Percentiles rank a stretch among this genome's conserved stretches.
Evolutionary conservation across 257 asterid genomes (phyloP).

Genomic region (Solanum chiquidenum): DNA sequence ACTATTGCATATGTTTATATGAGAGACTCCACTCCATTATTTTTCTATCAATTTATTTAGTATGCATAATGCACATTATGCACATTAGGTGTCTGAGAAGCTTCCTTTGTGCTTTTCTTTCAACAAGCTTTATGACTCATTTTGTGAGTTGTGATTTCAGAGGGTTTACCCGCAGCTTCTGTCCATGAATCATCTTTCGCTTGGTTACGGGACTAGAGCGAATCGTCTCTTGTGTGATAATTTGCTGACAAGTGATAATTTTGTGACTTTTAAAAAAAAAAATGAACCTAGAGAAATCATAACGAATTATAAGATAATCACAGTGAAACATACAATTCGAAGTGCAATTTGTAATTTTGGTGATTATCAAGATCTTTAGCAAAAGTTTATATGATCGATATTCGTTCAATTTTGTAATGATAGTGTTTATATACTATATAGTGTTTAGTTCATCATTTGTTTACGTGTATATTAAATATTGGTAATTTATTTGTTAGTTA

Average conservation of each 20-base stretch:
- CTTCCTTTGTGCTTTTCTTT: not conserved
- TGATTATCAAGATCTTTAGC: not conserved
- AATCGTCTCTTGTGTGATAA: too few relatives aligned
- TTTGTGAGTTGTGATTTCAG: not conserved
- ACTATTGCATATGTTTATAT: not conserved
- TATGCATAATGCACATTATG: not conserved
- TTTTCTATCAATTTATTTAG: not conserved
- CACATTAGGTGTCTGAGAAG: not conserved
- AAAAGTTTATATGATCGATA: not conserved
- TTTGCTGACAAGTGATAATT: not conserved
- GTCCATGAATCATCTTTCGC: too few relatives aligned
- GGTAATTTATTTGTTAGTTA: not conserved
- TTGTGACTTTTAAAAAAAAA: not conserved
- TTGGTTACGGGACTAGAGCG: too few relatives aligned
- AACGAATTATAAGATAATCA: not conserved
- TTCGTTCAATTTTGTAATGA: not conserved
- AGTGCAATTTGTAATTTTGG: not conserved
- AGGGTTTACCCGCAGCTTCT: too few relatives aligned
- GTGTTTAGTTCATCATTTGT: not conserved
- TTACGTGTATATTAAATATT: not conserved
- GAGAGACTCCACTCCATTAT: not conserved
- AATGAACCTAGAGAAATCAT: not conserved
- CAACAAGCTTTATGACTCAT: not conserved
- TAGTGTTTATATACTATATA: not conserved
- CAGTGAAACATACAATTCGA: not conserved